phyloP scores from a whole-genome alignment of 2,329 filamentous ascomycete species.

The Ampelomyces quisqualis region DNA sequence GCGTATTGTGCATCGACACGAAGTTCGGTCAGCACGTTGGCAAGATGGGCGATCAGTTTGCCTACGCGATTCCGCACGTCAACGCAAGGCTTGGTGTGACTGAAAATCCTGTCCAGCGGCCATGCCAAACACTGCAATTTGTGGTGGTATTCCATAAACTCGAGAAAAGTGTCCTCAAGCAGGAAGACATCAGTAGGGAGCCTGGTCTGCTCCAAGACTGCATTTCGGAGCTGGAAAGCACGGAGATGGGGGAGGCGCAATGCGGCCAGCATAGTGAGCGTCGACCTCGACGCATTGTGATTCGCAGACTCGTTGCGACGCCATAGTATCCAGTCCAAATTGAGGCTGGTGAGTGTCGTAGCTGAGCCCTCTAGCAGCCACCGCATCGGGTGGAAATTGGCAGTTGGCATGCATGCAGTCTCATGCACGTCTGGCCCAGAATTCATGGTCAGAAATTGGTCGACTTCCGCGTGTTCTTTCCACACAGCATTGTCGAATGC shows the following conservation, averaged over 20 bases:
- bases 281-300: slow-evolving; percentile 11
- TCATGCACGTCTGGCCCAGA: too few species aligned
- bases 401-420: slow-evolving; percentile 1
- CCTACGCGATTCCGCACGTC: slow-evolving; percentile 26
- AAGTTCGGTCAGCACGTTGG: slow-evolving; percentile 45
- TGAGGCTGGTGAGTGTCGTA: slow-evolving; percentile 35
- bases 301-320: slow-evolving; percentile 18
- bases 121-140: slow-evolving; percentile 50
- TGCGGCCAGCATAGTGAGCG: slow-evolving; percentile 32
- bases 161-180: slow-evolving; percentile 41
- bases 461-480: slow-evolving; percentile 26
- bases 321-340: slow-evolving; percentile 42
- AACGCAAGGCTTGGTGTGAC: slow-evolving; percentile 24
- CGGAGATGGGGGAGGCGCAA: slow-evolving; percentile 48
- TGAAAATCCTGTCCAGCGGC: slow-evolving; percentile 51
- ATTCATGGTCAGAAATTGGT: too few species aligned
- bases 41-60: slow-evolving; percentile 44
- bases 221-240: slow-evolving; percentile 51
- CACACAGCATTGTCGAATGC: slow-evolving; percentile 31
- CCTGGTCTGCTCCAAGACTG: slow-evolving; percentile 41
- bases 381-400: slow-evolving; percentile 14
- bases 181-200: slow-evolving; percentile 44
- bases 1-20: slow-evolving; percentile 45
- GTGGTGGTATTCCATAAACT: slow-evolving; percentile 49
- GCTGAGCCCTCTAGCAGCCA: slow-evolving; percentile 24